Base-by-base conservation (phyloP, 495 filamentous ascomycete species). In the Trichocladium antarcticum region DNA sequence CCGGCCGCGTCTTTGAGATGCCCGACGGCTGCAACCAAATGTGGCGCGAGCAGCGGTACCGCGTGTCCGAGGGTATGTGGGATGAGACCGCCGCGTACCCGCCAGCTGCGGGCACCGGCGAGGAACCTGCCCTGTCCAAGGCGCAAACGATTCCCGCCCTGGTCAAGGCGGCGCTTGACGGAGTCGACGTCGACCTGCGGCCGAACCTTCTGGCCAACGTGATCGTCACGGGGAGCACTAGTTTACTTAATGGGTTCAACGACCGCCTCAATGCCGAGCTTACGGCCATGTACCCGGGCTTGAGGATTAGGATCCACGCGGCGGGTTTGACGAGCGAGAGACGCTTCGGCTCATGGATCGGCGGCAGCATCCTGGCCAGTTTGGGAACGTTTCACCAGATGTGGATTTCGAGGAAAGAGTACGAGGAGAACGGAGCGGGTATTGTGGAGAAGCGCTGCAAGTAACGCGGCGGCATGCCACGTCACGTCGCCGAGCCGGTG, bases 311-410 rank as follows among this genome's bases (percentile, higher is more conserved):
- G 63, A 76, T 98, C 35, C 81, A 85, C 24, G 86, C 89, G 4
- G 80, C 89, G 11, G 84, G 87, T n/a, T 80, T 88, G 57, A 83
- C 81, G 0, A 80, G 80, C 11, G 92, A 99, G 76, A 70, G 92
- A 42, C 80, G 84, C 48, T 97, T 90, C 65, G 89, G 85, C 11
- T 81, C 83, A 24, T 99, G 93, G 93, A 84, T 99, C 53, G 92
- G 92, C 20, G 92, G 92, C 12, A 95, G 89, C 70, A 96, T 99
- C 55, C 70, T 97, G 57, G 90, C 84, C 3, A 95, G 89, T 68
- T 66, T 99, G 71, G 93, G 93, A 8, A 95, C 87, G n/a, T 99
- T 99, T 67, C 92, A 99, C 71, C 90, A 96, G 62, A 85, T 97
- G 85, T 99, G 92, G 92, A 89, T 99, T 53, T 87, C 82, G 15